These are phyloP conservation scores for Botrytis byssoidea DNA, from an alignment of 2,329 filamentous ascomycete species.

Conservation along the genomic window DNA sequence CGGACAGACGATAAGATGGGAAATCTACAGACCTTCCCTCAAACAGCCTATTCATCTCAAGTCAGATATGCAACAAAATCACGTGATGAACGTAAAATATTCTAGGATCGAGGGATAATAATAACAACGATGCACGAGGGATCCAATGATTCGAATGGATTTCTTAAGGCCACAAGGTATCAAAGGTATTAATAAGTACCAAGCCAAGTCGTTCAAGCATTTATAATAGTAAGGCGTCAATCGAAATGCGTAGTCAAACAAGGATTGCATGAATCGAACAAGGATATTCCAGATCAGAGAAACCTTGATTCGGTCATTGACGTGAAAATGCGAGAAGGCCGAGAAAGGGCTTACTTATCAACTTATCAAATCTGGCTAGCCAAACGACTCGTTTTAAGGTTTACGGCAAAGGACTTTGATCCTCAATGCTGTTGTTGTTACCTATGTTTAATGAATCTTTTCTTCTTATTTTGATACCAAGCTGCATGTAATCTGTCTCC, in stretches of 20 bases:
- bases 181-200: no score
- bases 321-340: background rate
- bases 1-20: background rate
- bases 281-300: background rate
- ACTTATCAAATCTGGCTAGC: background rate
- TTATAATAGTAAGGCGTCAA: background rate
- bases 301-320: conserved; percentile 4
- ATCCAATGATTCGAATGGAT: no score
- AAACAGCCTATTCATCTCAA: conserved; percentile 11
- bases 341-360: background rate
- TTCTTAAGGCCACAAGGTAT: no score
- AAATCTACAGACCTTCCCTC: background rate
- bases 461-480: background rate
- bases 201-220: no score
- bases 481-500: background rate
- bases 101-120: background rate
- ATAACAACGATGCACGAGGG: no score
- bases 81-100: background rate
- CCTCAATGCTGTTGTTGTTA: background rate
- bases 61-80: conserved; percentile 11
- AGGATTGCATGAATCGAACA: background rate
- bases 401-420: background rate
- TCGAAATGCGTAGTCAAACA: background rate
- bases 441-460: background rate
- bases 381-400: background rate